These are phyloP conservation scores for Lasiodiplodia gonubiensis DNA, from an alignment of 2,329 filamentous ascomycete genomes.

Conservation along the genomic window DNA sequence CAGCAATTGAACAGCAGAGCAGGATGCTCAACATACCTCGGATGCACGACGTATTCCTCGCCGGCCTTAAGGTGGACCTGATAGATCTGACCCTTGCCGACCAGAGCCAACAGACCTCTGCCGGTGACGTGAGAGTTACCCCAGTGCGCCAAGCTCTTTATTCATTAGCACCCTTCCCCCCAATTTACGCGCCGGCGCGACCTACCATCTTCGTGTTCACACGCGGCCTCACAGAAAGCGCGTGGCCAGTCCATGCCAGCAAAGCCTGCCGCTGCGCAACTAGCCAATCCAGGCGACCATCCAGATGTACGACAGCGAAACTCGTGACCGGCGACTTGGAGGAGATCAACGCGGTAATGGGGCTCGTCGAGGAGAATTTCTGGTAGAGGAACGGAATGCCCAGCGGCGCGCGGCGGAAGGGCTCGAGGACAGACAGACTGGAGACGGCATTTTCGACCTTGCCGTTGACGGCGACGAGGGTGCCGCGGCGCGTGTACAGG, in stretches of 20 bases:
- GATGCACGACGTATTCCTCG: conserved; percentile 90
- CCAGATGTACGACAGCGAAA: conserved; percentile 84
- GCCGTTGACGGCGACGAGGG: conserved; percentile 85
- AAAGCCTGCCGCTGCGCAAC: conserved; percentile 84
- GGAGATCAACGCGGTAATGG: conserved; percentile 85
- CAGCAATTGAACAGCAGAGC: background rate
- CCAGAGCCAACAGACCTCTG: conserved; percentile 81
- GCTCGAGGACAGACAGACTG: conserved; percentile 84
- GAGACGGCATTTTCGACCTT: conserved; percentile 91
- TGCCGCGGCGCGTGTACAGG: conserved; percentile 90
- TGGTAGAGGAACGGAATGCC: conserved; percentile 97
- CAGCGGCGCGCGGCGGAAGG: conserved; percentile 76
- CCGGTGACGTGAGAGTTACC: conserved; percentile 88
- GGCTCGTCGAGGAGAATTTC: conserved; percentile 81
- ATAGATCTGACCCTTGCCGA: conserved; percentile 88
- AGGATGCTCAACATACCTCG: conserved; percentile 56
- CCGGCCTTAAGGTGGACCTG: conserved; percentile 79
- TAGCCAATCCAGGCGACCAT: conserved; percentile 96
- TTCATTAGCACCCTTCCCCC: conserved; percentile 44
- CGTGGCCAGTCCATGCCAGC: conserved; percentile 96
- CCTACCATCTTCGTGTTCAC: conserved; percentile 73
- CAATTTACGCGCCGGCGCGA: conserved; percentile 22
- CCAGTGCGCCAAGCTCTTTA: conserved; percentile 79
- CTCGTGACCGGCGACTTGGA: conserved; percentile 86
- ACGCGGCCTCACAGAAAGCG: conserved; percentile 74